A percentile compares a stretch with the other conserved stretches of the same genome.
Conservation (phyloP, 2,329 filamentous ascomycete genomes). For the Neonectria coccinea region DNA sequence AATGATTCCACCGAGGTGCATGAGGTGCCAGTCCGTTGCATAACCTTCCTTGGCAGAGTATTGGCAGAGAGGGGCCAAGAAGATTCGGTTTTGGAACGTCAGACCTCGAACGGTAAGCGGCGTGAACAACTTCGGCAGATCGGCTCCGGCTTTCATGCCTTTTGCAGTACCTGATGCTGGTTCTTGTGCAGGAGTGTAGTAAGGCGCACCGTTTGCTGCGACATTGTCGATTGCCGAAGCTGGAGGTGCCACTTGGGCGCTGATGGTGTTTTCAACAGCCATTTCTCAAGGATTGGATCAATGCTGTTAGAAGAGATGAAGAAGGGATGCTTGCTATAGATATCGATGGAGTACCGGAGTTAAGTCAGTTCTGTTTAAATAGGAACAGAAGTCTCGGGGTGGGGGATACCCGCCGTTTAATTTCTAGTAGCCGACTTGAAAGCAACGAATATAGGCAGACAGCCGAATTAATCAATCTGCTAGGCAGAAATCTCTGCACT, state of each 20-base stretch:
- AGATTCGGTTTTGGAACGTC: conserved; percentile 58
- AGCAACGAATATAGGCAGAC: not conserved
- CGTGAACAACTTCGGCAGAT: conserved; percentile 57
- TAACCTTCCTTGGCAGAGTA: conserved; percentile 50
- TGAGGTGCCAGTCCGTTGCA: not conserved
- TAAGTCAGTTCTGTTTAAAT: too few relatives aligned
- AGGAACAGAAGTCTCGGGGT: too few relatives aligned
- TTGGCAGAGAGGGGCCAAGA: conserved; percentile 60
- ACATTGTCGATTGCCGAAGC: too few relatives aligned
- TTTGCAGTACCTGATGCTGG: conserved; percentile 58
- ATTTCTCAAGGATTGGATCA: too few relatives aligned
- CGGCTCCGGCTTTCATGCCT: conserved; percentile 47
- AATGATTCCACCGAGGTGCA: too few relatives aligned
- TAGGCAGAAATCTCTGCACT: not conserved
- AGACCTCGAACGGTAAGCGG: conserved; percentile 60
- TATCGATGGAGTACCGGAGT: too few relatives aligned
- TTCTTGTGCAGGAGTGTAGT: conserved; percentile 60
- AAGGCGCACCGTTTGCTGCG: conserved; percentile 47
- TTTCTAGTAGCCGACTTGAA: too few relatives aligned
- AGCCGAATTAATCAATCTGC: not conserved
- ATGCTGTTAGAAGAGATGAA: too few relatives aligned
- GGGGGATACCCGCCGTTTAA: too few relatives aligned
- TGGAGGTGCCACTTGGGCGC: too few relatives aligned
- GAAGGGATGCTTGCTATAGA: too few relatives aligned
- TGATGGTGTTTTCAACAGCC: too few relatives aligned